Conservation (phyloP, 805 yeast species). For the Candida railenensis region DNA sequence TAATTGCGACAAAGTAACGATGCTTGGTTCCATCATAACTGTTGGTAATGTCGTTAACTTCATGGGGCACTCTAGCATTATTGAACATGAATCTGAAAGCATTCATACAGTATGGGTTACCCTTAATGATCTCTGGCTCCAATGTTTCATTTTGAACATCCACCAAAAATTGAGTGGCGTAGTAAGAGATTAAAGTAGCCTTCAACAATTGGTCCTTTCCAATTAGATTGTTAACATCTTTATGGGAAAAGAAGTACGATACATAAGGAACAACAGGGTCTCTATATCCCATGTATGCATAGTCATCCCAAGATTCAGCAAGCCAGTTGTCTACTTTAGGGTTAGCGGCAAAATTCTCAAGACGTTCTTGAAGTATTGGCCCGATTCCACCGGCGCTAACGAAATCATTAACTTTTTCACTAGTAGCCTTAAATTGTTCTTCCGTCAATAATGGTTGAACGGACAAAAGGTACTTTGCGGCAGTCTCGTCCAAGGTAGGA, state of each 20-base stretch:
- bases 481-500: conserved; percentile 73
- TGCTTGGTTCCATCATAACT: conserved; percentile 49
- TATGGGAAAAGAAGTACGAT: conserved; percentile 85
- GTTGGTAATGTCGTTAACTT: conserved; percentile 61
- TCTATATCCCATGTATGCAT: conserved; percentile 84
- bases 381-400: conserved; percentile 61
- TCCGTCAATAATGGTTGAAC: conserved; percentile 64
- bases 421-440: conserved; percentile 49
- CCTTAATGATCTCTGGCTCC: conserved; percentile 77
- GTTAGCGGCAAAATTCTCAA: conserved; percentile 53
- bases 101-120: conserved; percentile 91
- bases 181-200: conserved; percentile 70
- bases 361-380: conserved; percentile 63
- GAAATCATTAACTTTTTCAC: conserved; percentile 65
- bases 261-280: conserved; percentile 96
- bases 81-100: conserved; percentile 90
- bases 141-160: conserved; percentile 68
- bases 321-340: conserved; percentile 80
- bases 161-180: conserved; percentile 66
- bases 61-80: conserved; percentile 77
- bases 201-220: conserved; percentile 67
- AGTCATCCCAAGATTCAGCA: conserved; percentile 89
- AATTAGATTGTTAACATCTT: conserved; percentile 56
- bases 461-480: conserved; percentile 65
- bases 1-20: conserved; percentile 68